Evolutionary conservation across 345 rosid genomes (phyloP).

Genomic region (Rhizophora mangle): DNA sequence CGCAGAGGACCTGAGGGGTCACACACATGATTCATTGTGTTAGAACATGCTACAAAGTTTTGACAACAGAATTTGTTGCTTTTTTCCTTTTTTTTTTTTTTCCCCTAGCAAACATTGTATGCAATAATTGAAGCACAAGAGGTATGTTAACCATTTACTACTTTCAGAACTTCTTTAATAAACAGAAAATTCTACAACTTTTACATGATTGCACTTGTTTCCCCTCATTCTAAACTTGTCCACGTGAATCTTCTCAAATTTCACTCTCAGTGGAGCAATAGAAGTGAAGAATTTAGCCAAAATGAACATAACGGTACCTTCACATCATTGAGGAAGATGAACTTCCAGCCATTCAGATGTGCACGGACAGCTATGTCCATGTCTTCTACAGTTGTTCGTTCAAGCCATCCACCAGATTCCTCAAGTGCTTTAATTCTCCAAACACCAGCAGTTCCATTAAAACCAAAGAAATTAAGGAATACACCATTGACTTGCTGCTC

Average conservation of each 20-base stretch:
- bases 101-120: not conserved
- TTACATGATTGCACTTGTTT: not conserved
- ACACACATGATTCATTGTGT: constrained; percentile 7
- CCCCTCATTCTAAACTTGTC: not conserved
- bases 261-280: not conserved
- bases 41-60: constrained; percentile 4
- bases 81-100: not conserved
- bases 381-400: constrained; percentile 80
- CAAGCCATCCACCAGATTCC: constrained; percentile 93
- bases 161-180: not conserved
- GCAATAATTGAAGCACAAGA: not conserved
- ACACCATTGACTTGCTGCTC: constrained; percentile 80
- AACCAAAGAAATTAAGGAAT: constrained; percentile 81
- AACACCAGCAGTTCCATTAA: constrained; percentile 88
- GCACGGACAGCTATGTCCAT: constrained; percentile 93
- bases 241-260: not conserved
- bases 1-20: constrained; percentile 65
- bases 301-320: constrained; percentile 40
- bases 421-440: constrained; percentile 89
- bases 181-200: not conserved
- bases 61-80: not conserved
- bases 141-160: not conserved
- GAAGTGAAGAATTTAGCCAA: not conserved
- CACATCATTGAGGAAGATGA: constrained; percentile 74
- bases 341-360: constrained; percentile 86